Evolutionary conservation across 257 asterid species (phyloP).

Genomic region (Solanum lignicaule): DNA sequence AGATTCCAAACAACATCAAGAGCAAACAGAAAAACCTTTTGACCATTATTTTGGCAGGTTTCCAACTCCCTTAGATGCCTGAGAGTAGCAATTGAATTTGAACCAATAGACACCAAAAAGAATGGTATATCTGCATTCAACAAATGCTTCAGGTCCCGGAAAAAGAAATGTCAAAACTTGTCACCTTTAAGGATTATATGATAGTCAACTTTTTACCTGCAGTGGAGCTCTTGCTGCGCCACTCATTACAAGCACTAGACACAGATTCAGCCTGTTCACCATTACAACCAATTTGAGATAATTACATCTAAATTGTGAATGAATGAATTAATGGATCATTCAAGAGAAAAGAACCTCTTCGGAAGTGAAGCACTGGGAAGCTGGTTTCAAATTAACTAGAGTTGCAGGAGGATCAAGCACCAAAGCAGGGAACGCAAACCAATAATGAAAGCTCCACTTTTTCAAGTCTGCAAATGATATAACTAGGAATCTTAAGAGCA

Average conservation of each 20-base stretch:
- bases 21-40: constrained; percentile 41
- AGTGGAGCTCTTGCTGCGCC: constrained; percentile 68
- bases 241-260: constrained; percentile 56
- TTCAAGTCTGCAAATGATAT: constrained; percentile 95
- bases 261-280: constrained; percentile 51
- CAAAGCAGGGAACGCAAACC: constrained; percentile 96
- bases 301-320: not conserved
- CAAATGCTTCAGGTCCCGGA: constrained; percentile 5
- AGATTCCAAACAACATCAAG: not conserved
- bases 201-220: constrained; percentile 39
- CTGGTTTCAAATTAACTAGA: constrained; percentile 56
- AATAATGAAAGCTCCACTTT: constrained; percentile 80
- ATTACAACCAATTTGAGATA: not conserved
- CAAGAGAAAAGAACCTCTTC: constrained; percentile 48
- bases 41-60: constrained; percentile 44
- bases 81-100: constrained; percentile 44
- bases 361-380: constrained; percentile 56
- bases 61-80: constrained; percentile 60
- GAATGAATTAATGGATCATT: constrained; percentile 1
- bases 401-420: constrained; percentile 82
- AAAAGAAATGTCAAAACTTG: not conserved
- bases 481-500: constrained; percentile 75
- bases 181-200: not conserved
- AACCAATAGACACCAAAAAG: constrained; percentile 62
- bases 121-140: constrained; percentile 63